These are phyloP conservation scores for Umbelopsis sp. DNA, from an alignment of 192 early-diverging fungal genomes.

Conservation along the genomic window DNA sequence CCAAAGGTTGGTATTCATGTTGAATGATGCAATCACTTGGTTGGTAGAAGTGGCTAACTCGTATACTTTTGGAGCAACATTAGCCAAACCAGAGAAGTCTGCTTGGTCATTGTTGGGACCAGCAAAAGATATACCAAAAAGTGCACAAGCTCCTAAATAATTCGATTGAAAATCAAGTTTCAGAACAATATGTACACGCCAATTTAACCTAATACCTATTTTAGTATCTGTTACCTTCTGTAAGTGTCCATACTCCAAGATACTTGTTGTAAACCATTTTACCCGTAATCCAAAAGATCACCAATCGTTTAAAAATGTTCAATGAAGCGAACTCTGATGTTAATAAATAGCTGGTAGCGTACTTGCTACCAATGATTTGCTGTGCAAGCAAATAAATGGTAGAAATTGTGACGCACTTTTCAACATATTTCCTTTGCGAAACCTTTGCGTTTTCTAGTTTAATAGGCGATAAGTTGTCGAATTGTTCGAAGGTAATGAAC, in stretches of 20 bases:
- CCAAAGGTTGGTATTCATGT: constrained; percentile 70
- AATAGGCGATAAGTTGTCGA: neutral
- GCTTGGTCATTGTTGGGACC: constrained; percentile 48
- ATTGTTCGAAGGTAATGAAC: constrained; percentile 15
- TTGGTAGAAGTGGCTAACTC: constrained; percentile 54
- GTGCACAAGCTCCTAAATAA: constrained; percentile 44
- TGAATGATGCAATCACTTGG: constrained; percentile 59
- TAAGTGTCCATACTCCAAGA: constrained; percentile 63
- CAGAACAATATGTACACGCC: neutral
- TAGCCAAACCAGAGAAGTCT: constrained; percentile 55
- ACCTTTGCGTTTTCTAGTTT: constrained; percentile 31
- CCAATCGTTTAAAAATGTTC: constrained; percentile 34
- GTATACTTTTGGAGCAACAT: constrained; percentile 41
- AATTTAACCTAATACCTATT: neutral
- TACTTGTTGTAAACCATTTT: constrained; percentile 62
- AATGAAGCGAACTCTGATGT: constrained; percentile 42
- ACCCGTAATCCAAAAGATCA: constrained; percentile 50
- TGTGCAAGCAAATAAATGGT: constrained; percentile 45
- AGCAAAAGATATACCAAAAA: constrained; percentile 61
- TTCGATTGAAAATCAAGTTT: too few relatives aligned
- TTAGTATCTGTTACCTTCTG: constrained; percentile 41
- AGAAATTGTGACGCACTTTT: constrained; percentile 41
- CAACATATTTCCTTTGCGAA: constrained; percentile 32
- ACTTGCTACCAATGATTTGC: constrained; percentile 47
- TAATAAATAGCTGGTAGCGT: constrained; percentile 45